A percentile compares a stretch with the other conserved stretches of the same genome.
Conservation (phyloP, 176 grass and related monocot species). For the Miscanthus lutarioriparius region DNA sequence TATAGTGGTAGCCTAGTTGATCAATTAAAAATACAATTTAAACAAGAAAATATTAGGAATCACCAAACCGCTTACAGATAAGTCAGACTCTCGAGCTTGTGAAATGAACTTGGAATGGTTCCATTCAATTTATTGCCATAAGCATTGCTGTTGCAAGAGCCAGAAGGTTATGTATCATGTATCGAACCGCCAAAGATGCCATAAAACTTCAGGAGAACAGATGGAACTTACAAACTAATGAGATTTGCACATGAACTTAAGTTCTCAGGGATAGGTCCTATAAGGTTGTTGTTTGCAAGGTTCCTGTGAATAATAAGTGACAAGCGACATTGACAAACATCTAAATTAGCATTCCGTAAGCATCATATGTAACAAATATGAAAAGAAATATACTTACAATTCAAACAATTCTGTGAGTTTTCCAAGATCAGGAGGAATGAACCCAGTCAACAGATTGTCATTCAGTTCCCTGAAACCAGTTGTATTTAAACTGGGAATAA, state of each 20-base stretch:
- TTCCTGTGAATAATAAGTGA: conserved; percentile 54
- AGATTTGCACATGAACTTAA: conserved; percentile 87
- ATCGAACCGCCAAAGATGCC: neutral
- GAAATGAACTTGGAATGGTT: conserved; percentile 81
- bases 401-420: conserved; percentile 87
- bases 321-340: neutral
- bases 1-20: neutral
- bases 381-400: conserved; percentile 56
- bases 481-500: conserved; percentile 24
- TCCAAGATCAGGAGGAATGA: conserved; percentile 92
- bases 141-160: conserved; percentile 59
- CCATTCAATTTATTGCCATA: conserved; percentile 90
- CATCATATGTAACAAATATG: neutral
- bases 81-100: conserved; percentile 91
- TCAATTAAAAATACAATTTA: neutral
- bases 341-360: conserved; percentile 12
- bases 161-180: conserved; percentile 31
- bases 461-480: conserved; percentile 75
- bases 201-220: conserved; percentile 14
- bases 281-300: conserved; percentile 83
- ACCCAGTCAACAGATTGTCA: conserved; percentile 72
- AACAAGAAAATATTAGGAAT: neutral
- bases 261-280: conserved; percentile 87
- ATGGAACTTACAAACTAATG: conserved; percentile 85
- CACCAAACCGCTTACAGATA: conserved; percentile 61